Evolutionary conservation across 352 stramenopile species (phyloP), one percentile per base, ranked within the genome.

Genomic region (Pythium periplocum): DNA sequence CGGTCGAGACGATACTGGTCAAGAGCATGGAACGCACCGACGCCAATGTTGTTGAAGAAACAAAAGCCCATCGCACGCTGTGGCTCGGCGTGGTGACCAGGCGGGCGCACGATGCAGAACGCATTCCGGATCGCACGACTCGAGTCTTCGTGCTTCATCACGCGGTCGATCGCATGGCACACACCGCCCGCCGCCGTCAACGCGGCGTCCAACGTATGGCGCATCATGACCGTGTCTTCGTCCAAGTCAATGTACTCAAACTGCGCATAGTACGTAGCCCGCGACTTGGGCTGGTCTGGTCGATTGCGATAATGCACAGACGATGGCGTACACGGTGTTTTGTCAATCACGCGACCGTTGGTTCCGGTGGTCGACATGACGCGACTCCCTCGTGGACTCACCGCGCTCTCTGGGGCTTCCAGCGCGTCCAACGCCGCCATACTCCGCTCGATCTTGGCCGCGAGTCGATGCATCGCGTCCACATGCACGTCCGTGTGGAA

Each of bases 241-340:
- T 86, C 80, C 30, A 90, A 51, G n/a, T 86, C 75, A 34, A 88
- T 68, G 35, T 65, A 83, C 57, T 86, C 69, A 55, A 75, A 87
- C 52, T 86, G 75, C 50, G 62, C 60, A 37, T 82, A 86, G 63
- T 79, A 76, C n/a, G 58, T 61, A 11, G 66, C 70, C 44, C 76
- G 80, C 30, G 59, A 60, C 32, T 73, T 65, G 4, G 66, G 32
- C 8, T 56, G 48, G 7, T 64, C 12, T 12, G 51, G 42, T 5
- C 51, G 59, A 39, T 43, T 49, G 35, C 36, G 43, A 17, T 55
- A 56, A 45, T 57, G 44, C 11, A 8, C 35, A 0, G 56, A 62
- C 45, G 49, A 63, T 46, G 55, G 43, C 44, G 56, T 47, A 17
- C 51, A 53, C 34, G 44, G 45, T 32, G 49, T 38, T 49, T 66